Evolutionary conservation across 1,284 basidiomycete genomes (phyloP).

Genomic region (Austroboletus sp.): DNA sequence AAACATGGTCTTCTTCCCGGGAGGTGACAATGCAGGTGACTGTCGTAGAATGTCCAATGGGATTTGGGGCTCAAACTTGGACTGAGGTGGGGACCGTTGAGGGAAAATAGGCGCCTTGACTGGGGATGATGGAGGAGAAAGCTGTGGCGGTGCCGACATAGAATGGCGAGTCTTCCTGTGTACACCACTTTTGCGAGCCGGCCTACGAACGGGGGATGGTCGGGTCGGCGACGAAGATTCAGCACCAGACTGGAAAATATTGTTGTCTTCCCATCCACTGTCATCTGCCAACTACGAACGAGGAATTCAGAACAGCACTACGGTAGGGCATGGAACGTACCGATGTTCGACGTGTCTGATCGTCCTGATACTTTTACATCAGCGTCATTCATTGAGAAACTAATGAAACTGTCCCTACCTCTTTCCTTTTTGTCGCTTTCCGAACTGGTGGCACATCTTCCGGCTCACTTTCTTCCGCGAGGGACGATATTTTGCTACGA

Average conservation of each 20-base stretch:
- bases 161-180: constrained; percentile 58
- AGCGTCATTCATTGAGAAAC: not conserved
- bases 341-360: constrained; percentile 50
- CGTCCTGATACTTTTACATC: constrained; percentile 38
- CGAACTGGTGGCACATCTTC: constrained; percentile 54
- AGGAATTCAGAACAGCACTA: not conserved
- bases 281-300: constrained; percentile 42
- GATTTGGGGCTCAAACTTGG: constrained; percentile 54
- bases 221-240: constrained; percentile 69
- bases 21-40: constrained; percentile 14
- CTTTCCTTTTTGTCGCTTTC: constrained; percentile 58
- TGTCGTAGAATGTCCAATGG: constrained; percentile 34
- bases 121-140: constrained; percentile 40
- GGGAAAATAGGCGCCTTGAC: constrained; percentile 16
- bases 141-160: constrained; percentile 64
- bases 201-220: constrained; percentile 51
- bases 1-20: constrained; percentile 13
- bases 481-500: constrained; percentile 37
- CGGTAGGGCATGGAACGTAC: constrained; percentile 20
- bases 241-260: constrained; percentile 75
- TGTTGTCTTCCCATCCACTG: constrained; percentile 81
- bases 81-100: constrained; percentile 36
- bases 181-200: constrained; percentile 42
- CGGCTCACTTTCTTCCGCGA: constrained; percentile 73
- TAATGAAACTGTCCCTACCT: constrained; percentile 33